Percentiles rank a stretch among this genome's conserved stretches.
These are phyloP conservation scores for Porpolomopsis calyptriformis DNA, from an alignment of 768 basidiomycete species.

Conservation along the genomic window DNA sequence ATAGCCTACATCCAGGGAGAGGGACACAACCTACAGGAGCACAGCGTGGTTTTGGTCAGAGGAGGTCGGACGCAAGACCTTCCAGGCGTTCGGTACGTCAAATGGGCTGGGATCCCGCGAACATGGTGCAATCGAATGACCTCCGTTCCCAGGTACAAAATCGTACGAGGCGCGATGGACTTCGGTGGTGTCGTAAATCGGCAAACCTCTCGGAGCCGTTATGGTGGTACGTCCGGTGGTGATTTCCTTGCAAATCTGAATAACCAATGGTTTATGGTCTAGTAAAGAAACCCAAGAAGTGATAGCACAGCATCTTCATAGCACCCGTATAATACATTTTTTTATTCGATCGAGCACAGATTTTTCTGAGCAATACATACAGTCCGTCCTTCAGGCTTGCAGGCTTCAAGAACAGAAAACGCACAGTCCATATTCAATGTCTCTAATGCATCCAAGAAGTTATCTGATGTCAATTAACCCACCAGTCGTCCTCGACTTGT, in stretches of 20 bases:
- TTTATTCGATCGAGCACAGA: too few species aligned
- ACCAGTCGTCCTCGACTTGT: constrained; percentile 53
- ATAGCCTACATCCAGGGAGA: constrained; percentile 96
- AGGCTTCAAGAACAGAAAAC: too few species aligned
- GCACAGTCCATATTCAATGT: neutral
- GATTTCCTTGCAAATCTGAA: neutral
- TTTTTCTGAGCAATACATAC: too few species aligned
- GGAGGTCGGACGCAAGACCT: constrained; percentile 96
- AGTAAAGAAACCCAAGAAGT: constrained; percentile 85
- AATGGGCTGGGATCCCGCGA: neutral
- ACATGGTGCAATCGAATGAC: neutral
- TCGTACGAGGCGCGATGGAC: constrained; percentile 88
- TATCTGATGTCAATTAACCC: constrained; percentile 30
- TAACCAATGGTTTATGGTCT: constrained; percentile 8
- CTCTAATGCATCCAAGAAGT: neutral
- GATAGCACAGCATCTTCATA: constrained; percentile 15
- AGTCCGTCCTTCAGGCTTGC: too few species aligned
- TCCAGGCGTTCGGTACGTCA: constrained; percentile 82
- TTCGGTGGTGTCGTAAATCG: constrained; percentile 84
- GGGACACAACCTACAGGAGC: constrained; percentile 96
- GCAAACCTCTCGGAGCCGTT: constrained; percentile 75
- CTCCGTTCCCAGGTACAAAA: constrained; percentile 63
- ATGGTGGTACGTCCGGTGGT: constrained; percentile 49
- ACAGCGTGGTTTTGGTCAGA: constrained; percentile 88
- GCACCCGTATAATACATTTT: neutral